Base-by-base conservation (phyloP, 805 yeast species). In the Peterozyma toletana region DNA sequence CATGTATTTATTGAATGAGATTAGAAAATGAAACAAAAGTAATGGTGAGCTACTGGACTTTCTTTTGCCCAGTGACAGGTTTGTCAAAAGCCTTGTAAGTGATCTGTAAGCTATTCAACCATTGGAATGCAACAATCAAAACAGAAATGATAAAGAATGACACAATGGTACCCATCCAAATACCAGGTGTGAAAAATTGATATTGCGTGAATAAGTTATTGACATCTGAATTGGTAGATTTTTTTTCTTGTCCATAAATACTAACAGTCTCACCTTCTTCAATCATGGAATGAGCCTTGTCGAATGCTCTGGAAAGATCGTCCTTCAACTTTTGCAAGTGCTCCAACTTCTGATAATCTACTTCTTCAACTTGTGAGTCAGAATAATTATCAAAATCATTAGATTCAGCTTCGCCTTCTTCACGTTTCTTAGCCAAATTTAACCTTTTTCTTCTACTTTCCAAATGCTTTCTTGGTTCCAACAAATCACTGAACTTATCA, bases 61-160 rank as follows among this genome's bases (percentile, higher is more conserved):
- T 79, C 60, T 71, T 75, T 49, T 68, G 73, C 45, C 63, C 69
- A 50, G 70, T 75, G 40, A 75, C 68, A 45, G 75, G 82, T 64
- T 80, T 86, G 47, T 87, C 95, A 55, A 89, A 82, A 11, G 96
- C 81, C 51, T 78, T 78, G 68, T 89, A 88, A 55, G 91, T 77
- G 53, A 89, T 84, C 57, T 84, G 81, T 51, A 89, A 63, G 16
- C 82, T 69, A 18, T 77, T 58, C 39, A 87, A 66, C 93, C 96
- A 87, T 41, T 75, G 57, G 48, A 88, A 70, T 13, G 95, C 91
- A 41, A 73, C 66, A 40, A 69, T 56, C 44, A 87, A 66, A 35
- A 87, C 69, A 33, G 63, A 63, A 16, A 86, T 45, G 50, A 89
- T 66, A 48, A 86, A 60, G 11, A 74, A 59, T 2, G 87, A 70